These are phyloP conservation scores for Phytopythium kandeliae DNA, from an alignment of 352 stramenopile species.

Conservation along the genomic window DNA sequence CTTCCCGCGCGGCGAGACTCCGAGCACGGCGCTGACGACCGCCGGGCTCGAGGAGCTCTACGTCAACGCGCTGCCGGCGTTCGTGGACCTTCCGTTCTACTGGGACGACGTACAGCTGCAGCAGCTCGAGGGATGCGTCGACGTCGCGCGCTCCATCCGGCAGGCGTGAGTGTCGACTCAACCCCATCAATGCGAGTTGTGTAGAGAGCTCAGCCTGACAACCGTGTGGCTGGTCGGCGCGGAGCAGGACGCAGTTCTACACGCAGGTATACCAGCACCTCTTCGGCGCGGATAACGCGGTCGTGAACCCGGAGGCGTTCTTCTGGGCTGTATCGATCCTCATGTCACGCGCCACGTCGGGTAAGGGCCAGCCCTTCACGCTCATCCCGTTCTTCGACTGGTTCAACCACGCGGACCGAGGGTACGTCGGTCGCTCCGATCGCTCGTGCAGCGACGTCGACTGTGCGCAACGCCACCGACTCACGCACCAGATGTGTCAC, in stretches of 20 bases:
- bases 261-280: conserved; percentile 63
- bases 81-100: conserved; percentile 62
- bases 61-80: conserved; percentile 42
- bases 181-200: no score
- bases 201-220: no score
- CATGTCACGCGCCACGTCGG: conserved; percentile 76
- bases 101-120: conserved; percentile 59
- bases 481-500: not conserved
- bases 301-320: conserved; percentile 57
- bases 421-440: conserved; percentile 19
- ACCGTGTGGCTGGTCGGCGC: not conserved
- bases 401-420: conserved; percentile 70
- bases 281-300: conserved; percentile 45
- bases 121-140: conserved; percentile 54
- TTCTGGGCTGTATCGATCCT: conserved; percentile 80
- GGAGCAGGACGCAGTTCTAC: conserved; percentile 51
- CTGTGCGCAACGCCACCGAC: not conserved
- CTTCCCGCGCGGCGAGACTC: conserved; percentile 27
- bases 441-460: no score
- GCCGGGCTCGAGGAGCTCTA: conserved; percentile 45
- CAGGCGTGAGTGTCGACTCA: conserved; percentile 53
- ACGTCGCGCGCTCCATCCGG: conserved; percentile 49
- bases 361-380: conserved; percentile 66
- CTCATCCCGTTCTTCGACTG: conserved; percentile 86
- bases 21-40: conserved; percentile 8